Conservation (phyloP, 805 yeast genomes). For the Suhomyces emberorum region DNA sequence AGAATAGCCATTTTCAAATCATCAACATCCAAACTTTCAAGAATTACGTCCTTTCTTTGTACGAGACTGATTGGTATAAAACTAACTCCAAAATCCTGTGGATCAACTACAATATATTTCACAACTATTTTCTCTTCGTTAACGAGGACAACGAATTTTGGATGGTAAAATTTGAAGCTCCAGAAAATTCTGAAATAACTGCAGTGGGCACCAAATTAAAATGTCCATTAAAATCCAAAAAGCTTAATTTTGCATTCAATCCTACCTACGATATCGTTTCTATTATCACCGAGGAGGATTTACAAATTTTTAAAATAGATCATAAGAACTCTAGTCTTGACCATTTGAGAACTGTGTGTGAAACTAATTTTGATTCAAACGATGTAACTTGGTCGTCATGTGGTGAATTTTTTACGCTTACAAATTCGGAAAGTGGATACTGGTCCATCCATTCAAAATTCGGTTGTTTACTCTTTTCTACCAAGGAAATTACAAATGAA, state of each 20-base stretch:
- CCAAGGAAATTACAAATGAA: slow-evolving; percentile 22
- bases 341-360: neutral
- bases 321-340: slow-evolving; percentile 1
- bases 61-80: slow-evolving; percentile 29
- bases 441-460: slow-evolving; percentile 36
- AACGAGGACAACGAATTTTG: slow-evolving; percentile 26
- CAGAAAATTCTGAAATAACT: neutral
- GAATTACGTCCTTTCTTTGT: slow-evolving; percentile 23
- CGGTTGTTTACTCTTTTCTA: slow-evolving; percentile 30
- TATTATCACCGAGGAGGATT: slow-evolving; percentile 8
- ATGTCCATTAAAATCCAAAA: neutral
- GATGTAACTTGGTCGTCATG: slow-evolving; percentile 31
- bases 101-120: slow-evolving; percentile 23
- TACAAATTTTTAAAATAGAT: slow-evolving; percentile 10
- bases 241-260: slow-evolving; percentile 16
- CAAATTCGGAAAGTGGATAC: slow-evolving; percentile 16
- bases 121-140: slow-evolving; percentile 28
- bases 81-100: slow-evolving; percentile 14
- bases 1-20: slow-evolving; percentile 25
- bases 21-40: slow-evolving; percentile 31
- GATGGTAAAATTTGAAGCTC: slow-evolving; percentile 9
- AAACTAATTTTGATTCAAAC: neutral
- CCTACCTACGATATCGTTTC: slow-evolving; percentile 21
- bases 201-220: slow-evolving; percentile 4
- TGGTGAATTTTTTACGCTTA: slow-evolving; percentile 29